A percentile compares a stretch with the other conserved stretches of the same genome.
These are phyloP conservation scores for Silene coronaria DNA, from an alignment of 179 eudicot species.

Conservation along the genomic window DNA sequence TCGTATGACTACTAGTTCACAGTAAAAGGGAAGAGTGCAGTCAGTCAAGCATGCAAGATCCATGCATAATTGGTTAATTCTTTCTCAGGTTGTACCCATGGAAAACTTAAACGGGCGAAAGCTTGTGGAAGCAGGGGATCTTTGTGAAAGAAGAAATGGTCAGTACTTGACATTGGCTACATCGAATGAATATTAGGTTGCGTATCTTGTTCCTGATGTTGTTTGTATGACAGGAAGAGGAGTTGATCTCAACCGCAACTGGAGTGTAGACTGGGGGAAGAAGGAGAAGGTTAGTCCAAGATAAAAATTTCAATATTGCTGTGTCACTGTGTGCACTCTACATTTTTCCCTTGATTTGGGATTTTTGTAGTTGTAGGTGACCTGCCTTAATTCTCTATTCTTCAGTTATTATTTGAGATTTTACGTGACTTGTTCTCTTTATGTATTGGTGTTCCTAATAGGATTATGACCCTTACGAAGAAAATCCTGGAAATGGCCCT, in stretches of 20 bases:
- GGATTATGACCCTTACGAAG: constrained; percentile 98
- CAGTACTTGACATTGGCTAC: constrained; percentile 2
- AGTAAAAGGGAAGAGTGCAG: neutral
- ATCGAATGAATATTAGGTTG: neutral
- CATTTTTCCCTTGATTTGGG: neutral
- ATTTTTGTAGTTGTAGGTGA: neutral
- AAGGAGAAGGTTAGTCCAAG: constrained; percentile 65
- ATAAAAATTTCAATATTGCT: neutral
- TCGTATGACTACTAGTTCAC: neutral
- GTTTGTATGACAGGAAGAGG: constrained; percentile 75
- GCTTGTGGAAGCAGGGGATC: constrained; percentile 89
- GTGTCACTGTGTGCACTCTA: constrained; percentile 1
- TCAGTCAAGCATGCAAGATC: neutral
- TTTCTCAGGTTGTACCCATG: constrained; percentile 74
- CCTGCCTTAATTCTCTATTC: constrained; percentile 5
- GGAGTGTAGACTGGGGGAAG: constrained; percentile 99
- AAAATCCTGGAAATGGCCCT: constrained; percentile 82
- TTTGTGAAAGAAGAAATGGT: constrained; percentile 98
- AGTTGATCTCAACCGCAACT: constrained; percentile 96
- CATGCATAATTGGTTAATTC: constrained; percentile 16
- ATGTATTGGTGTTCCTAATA: constrained; percentile 25
- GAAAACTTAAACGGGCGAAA: constrained; percentile 91
- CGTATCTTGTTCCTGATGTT: constrained; percentile 6
- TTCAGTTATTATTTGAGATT: constrained; percentile 6
- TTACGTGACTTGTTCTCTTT: neutral